Conservation (phyloP, 208 protist species). For the Naegleria gruberi region DNA sequence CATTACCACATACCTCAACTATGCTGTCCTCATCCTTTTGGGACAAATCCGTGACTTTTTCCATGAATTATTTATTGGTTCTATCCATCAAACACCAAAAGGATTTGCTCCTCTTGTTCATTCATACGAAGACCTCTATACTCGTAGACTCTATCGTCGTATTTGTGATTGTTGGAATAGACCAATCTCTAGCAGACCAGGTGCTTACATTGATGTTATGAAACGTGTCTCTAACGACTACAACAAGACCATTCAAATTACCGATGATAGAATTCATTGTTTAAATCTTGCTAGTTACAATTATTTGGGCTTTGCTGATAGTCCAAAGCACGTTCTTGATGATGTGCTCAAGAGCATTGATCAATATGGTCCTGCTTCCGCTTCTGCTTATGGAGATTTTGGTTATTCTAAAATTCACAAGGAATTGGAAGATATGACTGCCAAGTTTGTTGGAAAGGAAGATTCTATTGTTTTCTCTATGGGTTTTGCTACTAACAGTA, state of each 20-base stretch:
- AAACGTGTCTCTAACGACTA: constrained; percentile 70
- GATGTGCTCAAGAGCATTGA: constrained; percentile 66
- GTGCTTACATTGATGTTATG: constrained; percentile 79
- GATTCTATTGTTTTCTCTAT: constrained; percentile 84
- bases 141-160: constrained; percentile 76
- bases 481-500: constrained; percentile 78
- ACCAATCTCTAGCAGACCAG: constrained; percentile 79
- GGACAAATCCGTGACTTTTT: constrained; percentile 52
- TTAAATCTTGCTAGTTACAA: constrained; percentile 97
- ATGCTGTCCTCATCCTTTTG: constrained; percentile 50
- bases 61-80: constrained; percentile 46
- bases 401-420: constrained; percentile 51
- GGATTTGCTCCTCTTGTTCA: constrained; percentile 89
- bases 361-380: constrained; percentile 59
- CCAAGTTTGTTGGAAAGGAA: constrained; percentile 83
- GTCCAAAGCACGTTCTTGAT: constrained; percentile 64
- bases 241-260: constrained; percentile 70
- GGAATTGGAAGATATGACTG: constrained; percentile 78
- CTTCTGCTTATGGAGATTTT: constrained; percentile 54
- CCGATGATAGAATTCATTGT: constrained; percentile 57
- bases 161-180: constrained; percentile 76
- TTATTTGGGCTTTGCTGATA: constrained; percentile 95
- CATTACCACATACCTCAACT: constrained; percentile 54
- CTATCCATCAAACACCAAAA: constrained; percentile 30
- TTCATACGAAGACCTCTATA: constrained; percentile 87